Evolutionary conservation across 2,329 filamentous ascomycete species (phyloP).

Genomic region (Alternaria triticimaculans): DNA sequence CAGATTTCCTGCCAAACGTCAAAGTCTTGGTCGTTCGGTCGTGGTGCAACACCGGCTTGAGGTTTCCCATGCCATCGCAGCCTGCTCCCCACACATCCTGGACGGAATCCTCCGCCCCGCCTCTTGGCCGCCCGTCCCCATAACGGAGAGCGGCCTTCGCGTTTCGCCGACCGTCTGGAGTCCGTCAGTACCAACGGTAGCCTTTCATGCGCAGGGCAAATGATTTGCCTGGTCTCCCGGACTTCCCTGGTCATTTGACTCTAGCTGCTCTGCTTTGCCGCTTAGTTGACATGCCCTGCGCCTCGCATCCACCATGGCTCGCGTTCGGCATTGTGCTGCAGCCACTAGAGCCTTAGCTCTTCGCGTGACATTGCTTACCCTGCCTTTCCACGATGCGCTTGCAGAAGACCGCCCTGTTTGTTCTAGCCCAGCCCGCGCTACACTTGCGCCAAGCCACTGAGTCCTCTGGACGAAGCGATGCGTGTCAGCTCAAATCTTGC

Average conservation of each 20-base stretch:
- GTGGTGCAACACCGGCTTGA: conserved; percentile 23
- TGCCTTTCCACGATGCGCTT: conserved; percentile 21
- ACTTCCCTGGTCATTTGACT: conserved; percentile 14
- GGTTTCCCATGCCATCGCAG: conserved; percentile 2
- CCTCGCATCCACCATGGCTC: conserved; percentile 9
- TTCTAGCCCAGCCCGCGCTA: conserved; percentile 29
- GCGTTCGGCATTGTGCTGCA: conserved; percentile 24
- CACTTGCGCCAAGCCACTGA: conserved; percentile 23
- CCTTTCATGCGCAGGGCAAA: conserved; percentile 15
- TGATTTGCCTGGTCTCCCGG: conserved; percentile 11
- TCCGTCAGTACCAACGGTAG: conserved; percentile 12
- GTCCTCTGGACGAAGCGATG: conserved; percentile 27
- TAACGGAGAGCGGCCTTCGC: conserved; percentile 29
- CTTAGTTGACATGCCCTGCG: conserved; percentile 8
- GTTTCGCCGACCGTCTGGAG: conserved; percentile 35
- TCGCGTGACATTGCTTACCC: conserved; percentile 26
- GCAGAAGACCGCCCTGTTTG: conserved; percentile 16
- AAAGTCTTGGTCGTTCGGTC: conserved; percentile 5
- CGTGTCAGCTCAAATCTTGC: conserved; percentile 40
- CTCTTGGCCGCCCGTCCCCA: conserved; percentile 13
- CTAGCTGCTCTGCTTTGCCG: background rate
- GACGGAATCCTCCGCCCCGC: conserved; percentile 15
- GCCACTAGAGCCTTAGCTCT: conserved; percentile 25
- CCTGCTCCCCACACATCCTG: conserved; percentile 20
- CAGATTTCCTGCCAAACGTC: conserved; percentile 10